These are phyloP conservation scores for Delphinella strobiligena DNA, from an alignment of 2,329 filamentous ascomycete species.

Conservation along the genomic window DNA sequence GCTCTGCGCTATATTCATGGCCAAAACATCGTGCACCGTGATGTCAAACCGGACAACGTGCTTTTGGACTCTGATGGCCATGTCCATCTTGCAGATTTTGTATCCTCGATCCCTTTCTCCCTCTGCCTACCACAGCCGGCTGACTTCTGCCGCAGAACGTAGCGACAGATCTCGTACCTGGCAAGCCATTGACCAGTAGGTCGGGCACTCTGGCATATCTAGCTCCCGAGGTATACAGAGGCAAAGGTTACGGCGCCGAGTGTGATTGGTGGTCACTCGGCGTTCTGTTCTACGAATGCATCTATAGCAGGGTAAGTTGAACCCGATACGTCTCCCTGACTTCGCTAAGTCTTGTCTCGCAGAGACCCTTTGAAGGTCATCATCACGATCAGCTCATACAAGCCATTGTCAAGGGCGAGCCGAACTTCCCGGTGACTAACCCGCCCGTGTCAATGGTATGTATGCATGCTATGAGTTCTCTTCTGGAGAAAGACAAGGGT, in stretches of 20 bases:
- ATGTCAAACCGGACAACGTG: constrained; percentile 88
- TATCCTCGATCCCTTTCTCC: constrained; percentile 33
- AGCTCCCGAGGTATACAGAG: constrained; percentile 87
- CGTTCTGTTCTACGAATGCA: constrained; percentile 98
- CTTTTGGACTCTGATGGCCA: constrained; percentile 80
- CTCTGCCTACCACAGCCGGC: not conserved
- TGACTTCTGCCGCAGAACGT: constrained; percentile 56
- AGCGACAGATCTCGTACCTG: constrained; percentile 78
- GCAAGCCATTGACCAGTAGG: constrained; percentile 80
- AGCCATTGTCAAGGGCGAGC: constrained; percentile 68
- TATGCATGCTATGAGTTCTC: constrained; percentile 73
- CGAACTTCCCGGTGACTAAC: constrained; percentile 83
- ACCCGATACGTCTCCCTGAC: not conserved
- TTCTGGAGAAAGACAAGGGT: constrained; percentile 68
- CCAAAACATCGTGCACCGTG: constrained; percentile 80
- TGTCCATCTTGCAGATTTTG: constrained; percentile 95
- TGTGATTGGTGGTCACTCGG: constrained; percentile 99
- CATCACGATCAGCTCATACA: constrained; percentile 70
- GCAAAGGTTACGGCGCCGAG: constrained; percentile 76
- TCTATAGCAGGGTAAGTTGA: constrained; percentile 79
- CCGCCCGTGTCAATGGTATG: constrained; percentile 83
- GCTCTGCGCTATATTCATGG: constrained; percentile 76
- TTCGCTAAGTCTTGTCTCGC: constrained; percentile 6
- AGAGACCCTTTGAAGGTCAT: constrained; percentile 88
- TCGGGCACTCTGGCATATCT: constrained; percentile 94